phyloP scores from a whole-genome alignment of 2,329 filamentous ascomycete species.

The Fusarium duplospermum region DNA sequence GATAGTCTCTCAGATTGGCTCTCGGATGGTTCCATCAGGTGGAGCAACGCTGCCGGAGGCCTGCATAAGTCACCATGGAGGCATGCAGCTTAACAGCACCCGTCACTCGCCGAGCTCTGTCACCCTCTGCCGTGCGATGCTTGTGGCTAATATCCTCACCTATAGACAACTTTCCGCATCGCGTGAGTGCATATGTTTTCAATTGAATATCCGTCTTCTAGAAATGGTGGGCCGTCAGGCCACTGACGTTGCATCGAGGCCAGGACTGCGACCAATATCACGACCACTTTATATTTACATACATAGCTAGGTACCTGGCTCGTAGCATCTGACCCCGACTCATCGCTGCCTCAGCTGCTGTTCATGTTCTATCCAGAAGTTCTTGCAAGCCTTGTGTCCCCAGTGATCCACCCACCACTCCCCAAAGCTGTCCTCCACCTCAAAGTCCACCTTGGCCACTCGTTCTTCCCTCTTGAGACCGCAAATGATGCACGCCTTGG shows the following conservation, averaged over 20 bases:
- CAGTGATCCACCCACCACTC: conserved; percentile 97
- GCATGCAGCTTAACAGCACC: conserved; percentile 9
- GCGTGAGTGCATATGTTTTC: not conserved
- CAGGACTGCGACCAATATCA: not conserved
- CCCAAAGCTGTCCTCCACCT: conserved; percentile 90
- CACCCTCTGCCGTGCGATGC: conserved; percentile 9
- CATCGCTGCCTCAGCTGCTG: conserved; percentile 75
- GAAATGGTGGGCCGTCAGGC: not conserved
- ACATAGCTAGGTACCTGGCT: not conserved
- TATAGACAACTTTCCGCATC: not conserved
- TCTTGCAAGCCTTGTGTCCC: conserved; percentile 82
- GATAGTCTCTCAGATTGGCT: conserved; percentile 18
- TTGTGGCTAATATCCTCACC: not conserved
- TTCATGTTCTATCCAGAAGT: conserved; percentile 88
- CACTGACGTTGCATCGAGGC: not conserved
- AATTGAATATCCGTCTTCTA: not conserved
- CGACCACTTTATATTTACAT: not conserved
- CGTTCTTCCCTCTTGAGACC: conserved; percentile 90
- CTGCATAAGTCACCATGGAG: conserved; percentile 8
- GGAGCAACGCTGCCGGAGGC: conserved; percentile 22
- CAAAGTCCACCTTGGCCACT: conserved; percentile 77
- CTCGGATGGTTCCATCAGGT: conserved; percentile 11
- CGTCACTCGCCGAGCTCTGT: conserved; percentile 15
- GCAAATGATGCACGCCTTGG: conserved; percentile 84
- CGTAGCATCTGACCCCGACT: conserved; percentile 8